Evolutionary conservation across 495 filamentous ascomycete genomes (phyloP).

Genomic region (Copromyces sp.): DNA sequence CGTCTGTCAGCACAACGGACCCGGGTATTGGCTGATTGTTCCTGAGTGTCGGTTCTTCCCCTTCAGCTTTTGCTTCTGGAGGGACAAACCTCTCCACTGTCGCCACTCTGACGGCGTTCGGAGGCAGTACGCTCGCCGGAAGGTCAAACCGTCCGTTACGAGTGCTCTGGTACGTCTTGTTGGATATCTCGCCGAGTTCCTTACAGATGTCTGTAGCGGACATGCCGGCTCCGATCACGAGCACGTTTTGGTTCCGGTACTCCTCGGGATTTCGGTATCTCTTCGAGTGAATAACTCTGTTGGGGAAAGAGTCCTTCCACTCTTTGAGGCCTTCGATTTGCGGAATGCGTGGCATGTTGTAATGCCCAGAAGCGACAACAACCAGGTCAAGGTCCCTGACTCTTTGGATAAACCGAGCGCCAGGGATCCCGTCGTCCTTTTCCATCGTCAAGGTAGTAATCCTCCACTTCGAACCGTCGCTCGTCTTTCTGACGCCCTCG

Average conservation of each 20-base stretch:
- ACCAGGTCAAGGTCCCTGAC: constrained; percentile 44
- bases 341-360: constrained; percentile 46
- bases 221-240: constrained; percentile 51
- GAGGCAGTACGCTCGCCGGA: constrained; percentile 36
- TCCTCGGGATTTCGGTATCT: constrained; percentile 43
- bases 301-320: constrained; percentile 43
- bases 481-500: constrained; percentile 38
- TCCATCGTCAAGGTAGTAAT: constrained; percentile 33
- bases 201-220: constrained; percentile 52
- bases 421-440: constrained; percentile 9
- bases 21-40: constrained; percentile 12
- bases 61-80: not conserved
- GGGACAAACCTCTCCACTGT: constrained; percentile 31
- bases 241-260: constrained; percentile 40
- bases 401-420: constrained; percentile 3
- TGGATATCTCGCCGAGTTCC: constrained; percentile 41
- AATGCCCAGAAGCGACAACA: constrained; percentile 49
- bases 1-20: constrained; percentile 22
- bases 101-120: constrained; percentile 38
- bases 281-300: constrained; percentile 49
- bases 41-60: constrained; percentile 4
- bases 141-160: constrained; percentile 49
- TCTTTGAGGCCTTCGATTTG: constrained; percentile 42
- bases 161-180: constrained; percentile 47
- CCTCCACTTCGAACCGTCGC: constrained; percentile 36